Evolutionary conservation across 2,329 filamentous ascomycete genomes (phyloP).

Genomic region (Dactylellina parvicollis): DNA sequence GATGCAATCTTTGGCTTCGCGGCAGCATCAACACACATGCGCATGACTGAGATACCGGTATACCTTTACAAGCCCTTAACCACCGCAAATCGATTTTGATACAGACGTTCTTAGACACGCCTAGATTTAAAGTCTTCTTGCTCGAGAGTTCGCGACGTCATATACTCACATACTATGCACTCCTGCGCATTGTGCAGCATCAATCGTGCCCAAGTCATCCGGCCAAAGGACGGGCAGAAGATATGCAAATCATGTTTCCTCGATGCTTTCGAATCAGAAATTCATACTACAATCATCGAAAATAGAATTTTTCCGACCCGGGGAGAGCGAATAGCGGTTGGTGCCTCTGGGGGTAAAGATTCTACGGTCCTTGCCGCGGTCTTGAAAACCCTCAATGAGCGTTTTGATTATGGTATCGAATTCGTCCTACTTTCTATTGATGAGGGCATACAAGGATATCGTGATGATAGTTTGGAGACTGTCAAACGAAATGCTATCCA

Average conservation of each 20-base stretch:
- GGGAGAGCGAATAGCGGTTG: slow-evolving; percentile 90
- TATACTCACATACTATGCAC: slow-evolving; percentile 18
- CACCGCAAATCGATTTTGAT: no score
- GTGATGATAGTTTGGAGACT: slow-evolving; percentile 94
- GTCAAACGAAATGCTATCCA: slow-evolving; percentile 92
- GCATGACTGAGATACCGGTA: no score
- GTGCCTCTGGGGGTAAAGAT: slow-evolving; percentile 96
- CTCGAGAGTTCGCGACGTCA: no score
- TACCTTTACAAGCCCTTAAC: no score
- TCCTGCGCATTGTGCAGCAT: slow-evolving; percentile 80
- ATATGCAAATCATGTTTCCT: slow-evolving; percentile 92
- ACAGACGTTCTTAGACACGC: no score
- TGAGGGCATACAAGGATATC: slow-evolving; percentile 95
- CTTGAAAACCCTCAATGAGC: slow-evolving; percentile 90
- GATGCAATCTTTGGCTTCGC: no score
- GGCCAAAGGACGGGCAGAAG: slow-evolving; percentile 93
- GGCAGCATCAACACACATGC: no score
- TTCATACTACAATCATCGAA: slow-evolving; percentile 88
- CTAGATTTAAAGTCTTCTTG: no score
- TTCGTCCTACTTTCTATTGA: slow-evolving; percentile 90
- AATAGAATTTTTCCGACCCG: slow-evolving; percentile 77
- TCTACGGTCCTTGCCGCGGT: slow-evolving; percentile 95
- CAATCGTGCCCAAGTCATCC: slow-evolving; percentile 84
- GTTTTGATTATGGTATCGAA: slow-evolving; percentile 85
- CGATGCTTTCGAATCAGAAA: slow-evolving; percentile 85